These are phyloP conservation scores for Capronia americana DNA, from an alignment of 2,329 filamentous ascomycete genomes.

Conservation along the genomic window DNA sequence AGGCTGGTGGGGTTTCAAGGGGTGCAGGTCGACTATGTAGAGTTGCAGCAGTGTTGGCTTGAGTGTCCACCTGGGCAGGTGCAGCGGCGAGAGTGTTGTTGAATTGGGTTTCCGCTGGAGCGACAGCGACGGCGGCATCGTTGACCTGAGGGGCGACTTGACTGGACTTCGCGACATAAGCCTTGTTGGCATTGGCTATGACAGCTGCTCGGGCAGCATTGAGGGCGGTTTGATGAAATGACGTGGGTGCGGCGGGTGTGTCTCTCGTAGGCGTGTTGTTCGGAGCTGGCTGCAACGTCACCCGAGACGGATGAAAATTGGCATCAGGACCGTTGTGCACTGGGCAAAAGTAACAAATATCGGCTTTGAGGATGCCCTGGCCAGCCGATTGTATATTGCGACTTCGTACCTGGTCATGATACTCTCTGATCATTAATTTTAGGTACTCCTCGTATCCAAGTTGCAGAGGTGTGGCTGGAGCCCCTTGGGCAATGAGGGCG, in stretches of 20 bases:
- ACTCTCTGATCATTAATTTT: not conserved
- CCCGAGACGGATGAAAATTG: not conserved
- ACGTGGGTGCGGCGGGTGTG: not conserved
- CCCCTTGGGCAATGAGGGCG: not conserved
- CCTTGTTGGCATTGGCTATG: not conserved
- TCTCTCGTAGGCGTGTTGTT: not conserved
- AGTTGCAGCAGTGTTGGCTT: not conserved
- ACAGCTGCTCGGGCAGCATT: not conserved
- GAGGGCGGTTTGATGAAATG: not conserved
- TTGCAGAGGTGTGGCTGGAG: not conserved
- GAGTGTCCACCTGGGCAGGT: not conserved
- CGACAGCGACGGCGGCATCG: no score
- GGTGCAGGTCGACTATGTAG: not conserved
- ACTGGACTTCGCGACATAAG: not conserved
- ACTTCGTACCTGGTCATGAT: not conserved
- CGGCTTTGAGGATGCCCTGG: not conserved
- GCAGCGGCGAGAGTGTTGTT: not conserved
- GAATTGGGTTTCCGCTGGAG: not conserved
- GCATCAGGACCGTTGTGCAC: not conserved
- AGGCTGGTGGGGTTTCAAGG: not conserved
- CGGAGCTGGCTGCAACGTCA: not conserved
- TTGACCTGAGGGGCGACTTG: not conserved
- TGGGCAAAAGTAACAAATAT: not conserved
- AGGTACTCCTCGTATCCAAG: not conserved
- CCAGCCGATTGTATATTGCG: not conserved